A percentile compares a stretch with the other conserved stretches of the same genome.
These are phyloP conservation scores for Quercus parvula DNA, from an alignment of 306 rosid species.

Conservation along the genomic window DNA sequence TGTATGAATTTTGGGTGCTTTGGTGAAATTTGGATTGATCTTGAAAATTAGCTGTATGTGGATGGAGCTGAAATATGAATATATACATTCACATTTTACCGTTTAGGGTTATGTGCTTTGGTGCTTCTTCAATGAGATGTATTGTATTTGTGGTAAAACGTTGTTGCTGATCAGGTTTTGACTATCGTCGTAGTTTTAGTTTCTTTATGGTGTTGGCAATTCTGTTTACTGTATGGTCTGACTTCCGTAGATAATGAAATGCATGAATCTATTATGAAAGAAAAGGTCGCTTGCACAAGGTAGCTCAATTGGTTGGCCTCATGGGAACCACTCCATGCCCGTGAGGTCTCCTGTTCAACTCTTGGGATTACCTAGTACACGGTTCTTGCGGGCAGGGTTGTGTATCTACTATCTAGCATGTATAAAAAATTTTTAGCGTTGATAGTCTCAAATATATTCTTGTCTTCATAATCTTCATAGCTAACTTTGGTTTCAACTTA, in stretches of 20 bases:
- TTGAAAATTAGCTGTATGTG: background rate
- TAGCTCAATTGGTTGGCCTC: too few species aligned
- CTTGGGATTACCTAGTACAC: too few species aligned
- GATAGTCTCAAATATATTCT: background rate
- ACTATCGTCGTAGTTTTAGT: background rate
- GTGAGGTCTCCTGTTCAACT: too few species aligned
- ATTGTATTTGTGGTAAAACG: background rate
- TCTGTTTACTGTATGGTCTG: background rate
- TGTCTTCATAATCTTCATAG: background rate
- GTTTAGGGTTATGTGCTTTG: background rate
- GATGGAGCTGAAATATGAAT: background rate
- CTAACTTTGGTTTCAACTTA: slow-evolving; percentile 19
- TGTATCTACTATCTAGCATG: background rate
- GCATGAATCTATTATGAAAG: background rate
- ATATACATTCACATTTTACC: background rate
- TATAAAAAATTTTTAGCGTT: background rate
- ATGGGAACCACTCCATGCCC: too few species aligned
- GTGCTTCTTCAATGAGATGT: background rate
- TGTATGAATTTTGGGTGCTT: background rate
- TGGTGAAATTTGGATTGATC: background rate
- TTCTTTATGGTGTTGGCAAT: background rate
- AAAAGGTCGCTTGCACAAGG: background rate
- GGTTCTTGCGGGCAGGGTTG: too few species aligned
- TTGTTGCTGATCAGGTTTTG: background rate
- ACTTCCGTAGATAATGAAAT: background rate